Conservation (phyloP, 2,329 filamentous ascomycete species). For the Aspergillus fischeri region DNA sequence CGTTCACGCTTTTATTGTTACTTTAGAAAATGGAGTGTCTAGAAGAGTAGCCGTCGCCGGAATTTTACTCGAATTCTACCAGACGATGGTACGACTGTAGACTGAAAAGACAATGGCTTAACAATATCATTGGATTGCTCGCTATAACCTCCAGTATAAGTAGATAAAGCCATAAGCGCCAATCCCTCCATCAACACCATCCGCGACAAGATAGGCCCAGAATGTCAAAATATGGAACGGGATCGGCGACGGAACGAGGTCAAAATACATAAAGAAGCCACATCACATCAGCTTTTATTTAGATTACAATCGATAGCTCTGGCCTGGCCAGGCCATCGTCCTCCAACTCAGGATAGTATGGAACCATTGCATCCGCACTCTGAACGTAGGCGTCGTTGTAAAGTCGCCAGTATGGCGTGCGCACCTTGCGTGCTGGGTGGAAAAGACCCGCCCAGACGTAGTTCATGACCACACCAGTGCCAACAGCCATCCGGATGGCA, state of each 20-base stretch:
- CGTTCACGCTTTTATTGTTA: too few species aligned
- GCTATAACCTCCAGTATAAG: background rate
- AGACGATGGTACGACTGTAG: background rate
- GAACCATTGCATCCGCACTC: constrained; percentile 88
- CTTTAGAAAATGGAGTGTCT: too few species aligned
- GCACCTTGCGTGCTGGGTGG: constrained; percentile 92
- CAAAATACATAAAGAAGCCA: constrained; percentile 35
- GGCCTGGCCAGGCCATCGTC: constrained; percentile 74
- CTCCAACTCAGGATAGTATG: constrained; percentile 85
- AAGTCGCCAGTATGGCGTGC: constrained; percentile 90
- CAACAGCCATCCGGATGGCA: constrained; percentile 88
- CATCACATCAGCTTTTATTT: constrained; percentile 35
- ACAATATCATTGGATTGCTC: background rate
- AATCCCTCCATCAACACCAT: constrained; percentile 11
- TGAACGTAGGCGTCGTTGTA: constrained; percentile 98
- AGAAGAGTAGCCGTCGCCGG: background rate
- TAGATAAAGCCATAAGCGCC: constrained; percentile 7
- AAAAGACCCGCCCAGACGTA: constrained; percentile 98
- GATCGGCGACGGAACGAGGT: background rate
- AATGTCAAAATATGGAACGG: constrained; percentile 1
- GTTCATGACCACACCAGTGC: constrained; percentile 89
- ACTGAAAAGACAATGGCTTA: background rate
- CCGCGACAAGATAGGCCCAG: constrained; percentile 9
- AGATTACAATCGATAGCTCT: constrained; percentile 80
- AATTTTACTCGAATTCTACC: background rate